Base-by-base conservation (phyloP, 371 early-diverging fungal species). In the Saksenaea oblongispora region DNA sequence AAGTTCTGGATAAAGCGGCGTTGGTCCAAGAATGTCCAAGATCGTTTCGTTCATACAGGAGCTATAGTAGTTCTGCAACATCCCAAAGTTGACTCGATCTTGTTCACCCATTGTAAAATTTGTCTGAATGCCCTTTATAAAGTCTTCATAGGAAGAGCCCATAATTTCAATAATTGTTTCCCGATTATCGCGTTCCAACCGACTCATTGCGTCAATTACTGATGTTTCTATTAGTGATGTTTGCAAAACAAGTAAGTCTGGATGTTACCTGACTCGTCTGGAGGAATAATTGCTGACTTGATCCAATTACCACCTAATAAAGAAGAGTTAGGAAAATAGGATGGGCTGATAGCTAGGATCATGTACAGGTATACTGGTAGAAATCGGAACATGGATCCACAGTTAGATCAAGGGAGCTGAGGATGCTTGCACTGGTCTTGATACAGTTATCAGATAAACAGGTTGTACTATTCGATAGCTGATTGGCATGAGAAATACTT, bases 281-380 rank as follows among this genome's bases (percentile, higher is more conserved):
- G 22, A 22, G 7, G 44, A 44, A 8, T n/a, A 17, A 5, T n/a
- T 14, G 76, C 56, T 0, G 62, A 44, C 44, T 72, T 62, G 26
- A 69, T 58, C 76, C 85, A 87, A 39, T 66, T 73, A 22, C 85
- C 84, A 61, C 87, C 85, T 84, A 55, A 14, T 28, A 7, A 44
- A n/a, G n/a, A n/a, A n/a, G n/a, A n/a, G n/a, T n/a, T 41, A 18
- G 22, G 47, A 13, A 54, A 59, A 13, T 8, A 24, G 61, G 39
- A 42, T 13, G n/a, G n/a, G n/a, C n/a, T 17, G 18, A 34, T 13
- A 34, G 27, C n/a, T 47, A 47, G 24, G 31, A 28, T 36, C 7
- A 7, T 58, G 61, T 81, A 87, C 87, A 87, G 3, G 82, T 61
- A 61, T 75, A 87, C 58, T 75, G 67, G 56, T 78, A 85, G 65